Percentiles rank a stretch among this genome's conserved stretches.
These are phyloP conservation scores for Clausena lansium DNA, from an alignment of 345 rosid species.

Conservation along the genomic window DNA sequence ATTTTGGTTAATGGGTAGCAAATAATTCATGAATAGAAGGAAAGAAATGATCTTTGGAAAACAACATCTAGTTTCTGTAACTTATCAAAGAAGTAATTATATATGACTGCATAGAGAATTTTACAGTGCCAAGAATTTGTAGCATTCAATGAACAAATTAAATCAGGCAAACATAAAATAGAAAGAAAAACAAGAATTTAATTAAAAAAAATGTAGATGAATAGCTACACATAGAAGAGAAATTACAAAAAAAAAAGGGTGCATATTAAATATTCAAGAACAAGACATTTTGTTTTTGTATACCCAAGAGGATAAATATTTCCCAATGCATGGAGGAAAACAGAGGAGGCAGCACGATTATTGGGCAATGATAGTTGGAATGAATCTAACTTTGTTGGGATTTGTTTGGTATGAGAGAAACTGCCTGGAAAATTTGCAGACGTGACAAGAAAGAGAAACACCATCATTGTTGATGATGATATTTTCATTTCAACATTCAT, in stretches of 20 bases:
- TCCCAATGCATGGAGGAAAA: background rate
- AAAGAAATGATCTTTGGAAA: too few species aligned
- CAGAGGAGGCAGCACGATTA: background rate
- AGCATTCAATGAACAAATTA: background rate
- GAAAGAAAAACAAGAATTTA: too few species aligned
- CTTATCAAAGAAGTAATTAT: too few species aligned
- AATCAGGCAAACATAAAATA: too few species aligned
- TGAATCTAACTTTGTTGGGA: background rate
- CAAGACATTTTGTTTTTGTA: background rate
- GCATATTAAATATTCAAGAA: background rate
- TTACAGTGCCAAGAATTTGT: background rate
- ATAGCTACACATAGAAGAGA: background rate
- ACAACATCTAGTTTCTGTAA: background rate
- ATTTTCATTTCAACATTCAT: background rate
- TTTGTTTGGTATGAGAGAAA: background rate
- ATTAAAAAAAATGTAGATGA: background rate
- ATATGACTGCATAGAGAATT: background rate
- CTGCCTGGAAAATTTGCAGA: background rate
- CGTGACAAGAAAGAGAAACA: background rate
- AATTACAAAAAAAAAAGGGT: background rate
- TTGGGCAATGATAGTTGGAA: background rate
- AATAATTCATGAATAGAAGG: background rate
- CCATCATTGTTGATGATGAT: background rate
- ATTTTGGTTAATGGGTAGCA: background rate
- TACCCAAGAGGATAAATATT: conserved; percentile 1